These are phyloP conservation scores for Amylocarpus encephaloides DNA, from an alignment of 2,329 filamentous ascomycete genomes.

Conservation along the genomic window DNA sequence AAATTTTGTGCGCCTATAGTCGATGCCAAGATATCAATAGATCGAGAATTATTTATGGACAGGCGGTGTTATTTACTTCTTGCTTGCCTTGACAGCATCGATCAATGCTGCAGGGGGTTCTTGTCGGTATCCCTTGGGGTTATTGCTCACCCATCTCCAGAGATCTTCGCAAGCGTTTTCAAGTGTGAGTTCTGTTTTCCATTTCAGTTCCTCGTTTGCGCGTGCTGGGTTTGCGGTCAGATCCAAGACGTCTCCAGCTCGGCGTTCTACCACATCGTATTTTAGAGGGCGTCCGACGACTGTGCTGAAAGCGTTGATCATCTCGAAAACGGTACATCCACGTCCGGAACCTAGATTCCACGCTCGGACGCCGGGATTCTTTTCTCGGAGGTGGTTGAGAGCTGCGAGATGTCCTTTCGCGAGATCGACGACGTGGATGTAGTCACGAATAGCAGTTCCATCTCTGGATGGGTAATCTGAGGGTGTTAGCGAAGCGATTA, in stretches of 20 bases:
- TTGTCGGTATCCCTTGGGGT: slow-evolving; percentile 91
- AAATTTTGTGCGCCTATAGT: neutral
- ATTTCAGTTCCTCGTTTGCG: slow-evolving; percentile 82
- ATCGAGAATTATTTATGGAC: neutral
- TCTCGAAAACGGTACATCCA: slow-evolving; percentile 94
- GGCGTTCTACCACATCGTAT: slow-evolving; percentile 77
- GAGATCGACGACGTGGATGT: slow-evolving; percentile 93
- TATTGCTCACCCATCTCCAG: slow-evolving; percentile 96
- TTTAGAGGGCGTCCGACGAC: slow-evolving; percentile 80
- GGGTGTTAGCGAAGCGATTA: slow-evolving; percentile 8
- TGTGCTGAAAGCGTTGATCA: slow-evolving; percentile 87
- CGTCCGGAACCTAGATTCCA: slow-evolving; percentile 96
- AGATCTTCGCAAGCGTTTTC: slow-evolving; percentile 91
- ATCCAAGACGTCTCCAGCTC: slow-evolving; percentile 87
- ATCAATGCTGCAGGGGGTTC: slow-evolving; percentile 79
- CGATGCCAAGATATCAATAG: neutral
- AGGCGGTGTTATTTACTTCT: neutral
- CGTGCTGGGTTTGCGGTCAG: slow-evolving; percentile 85
- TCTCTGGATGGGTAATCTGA: slow-evolving; percentile 88
- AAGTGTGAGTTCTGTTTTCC: slow-evolving; percentile 85
- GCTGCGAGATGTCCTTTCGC: slow-evolving; percentile 81
- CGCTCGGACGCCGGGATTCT: slow-evolving; percentile 82
- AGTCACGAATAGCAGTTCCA: slow-evolving; percentile 92
- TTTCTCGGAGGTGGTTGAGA: slow-evolving; percentile 78
- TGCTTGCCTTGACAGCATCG: slow-evolving; percentile 48